Evolutionary conservation across 495 filamentous ascomycete genomes (phyloP), one percentile per base, ranked within the genome.

Genomic region (Bacidia gigantensis): DNA sequence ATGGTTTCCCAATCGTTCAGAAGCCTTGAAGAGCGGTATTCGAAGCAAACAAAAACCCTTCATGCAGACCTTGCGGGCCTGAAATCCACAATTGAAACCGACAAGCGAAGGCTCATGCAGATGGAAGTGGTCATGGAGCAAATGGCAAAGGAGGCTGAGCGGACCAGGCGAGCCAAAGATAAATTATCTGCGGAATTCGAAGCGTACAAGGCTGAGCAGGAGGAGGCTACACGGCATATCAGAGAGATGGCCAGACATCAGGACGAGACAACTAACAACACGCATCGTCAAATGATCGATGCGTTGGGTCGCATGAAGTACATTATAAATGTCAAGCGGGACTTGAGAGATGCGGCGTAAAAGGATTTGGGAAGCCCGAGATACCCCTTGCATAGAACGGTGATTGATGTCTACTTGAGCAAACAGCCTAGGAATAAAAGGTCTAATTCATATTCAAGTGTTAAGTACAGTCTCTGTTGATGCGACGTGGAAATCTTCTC

Each of bases 61-160:
- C 68, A 75, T 49, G 62, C 62, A 10, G 73, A 81, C 32, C 53
- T 79, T 21, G 58, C 66, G 23, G 56, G 60, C 3, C 56, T 82
- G 25, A 63, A 67, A 18, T 57, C 62, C 3, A 64, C 66, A 14
- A 67, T 71, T 20, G 65, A 68, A 23, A 62, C 61, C 12, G 73
- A 76, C 51, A 60, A 62, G 56, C 68, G 68, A 54, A 79, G 85
- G 54, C 70, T 83, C 42, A 76, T 79, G 42, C 73, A 75, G 54
- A 66, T 87, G 26, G 72, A 83, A 46, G 71, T 76, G 46, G 63
- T 87, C 26, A 77, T 78, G 58, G 81, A 86, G 48, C 81, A 87
- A 64, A 81, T 85, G 65, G 75, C 80, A 47, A 74, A 72, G 35
- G 81, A 84, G 52, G 71, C 84, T n/a, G 72, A 76, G 38, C 68